Evolutionary conservation across 257 asterid species (phyloP).

Genomic region (Mentha longifolia): DNA sequence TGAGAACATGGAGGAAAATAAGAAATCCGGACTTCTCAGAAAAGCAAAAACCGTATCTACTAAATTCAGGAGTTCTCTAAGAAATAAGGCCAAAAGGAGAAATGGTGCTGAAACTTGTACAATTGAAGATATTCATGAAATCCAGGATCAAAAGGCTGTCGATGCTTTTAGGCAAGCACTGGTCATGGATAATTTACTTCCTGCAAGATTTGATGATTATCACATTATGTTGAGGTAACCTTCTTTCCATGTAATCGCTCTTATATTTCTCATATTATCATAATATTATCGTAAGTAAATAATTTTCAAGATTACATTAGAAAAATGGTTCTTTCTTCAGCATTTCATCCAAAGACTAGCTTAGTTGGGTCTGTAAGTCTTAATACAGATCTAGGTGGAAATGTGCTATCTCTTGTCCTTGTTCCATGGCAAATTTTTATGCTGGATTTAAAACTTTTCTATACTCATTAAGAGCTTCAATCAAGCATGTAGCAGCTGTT

Average conservation of each 20-base stretch:
- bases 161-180: conserved; percentile 63
- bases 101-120: conserved; percentile 41
- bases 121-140: conserved; percentile 44
- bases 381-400: conserved; percentile 2
- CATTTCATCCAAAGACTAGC: background rate
- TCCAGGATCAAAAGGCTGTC: conserved; percentile 53
- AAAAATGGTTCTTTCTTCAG: conserved; percentile 9
- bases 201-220: conserved; percentile 63
- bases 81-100: conserved; percentile 41
- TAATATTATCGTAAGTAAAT: background rate
- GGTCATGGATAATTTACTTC: conserved; percentile 58
- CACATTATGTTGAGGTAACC: conserved; percentile 65
- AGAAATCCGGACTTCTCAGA: conserved; percentile 44
- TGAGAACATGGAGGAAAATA: conserved; percentile 44
- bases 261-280: conserved; percentile 7
- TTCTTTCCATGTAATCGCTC: background rate
- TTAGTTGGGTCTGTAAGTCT: conserved; percentile 14
- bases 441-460: conserved; percentile 10
- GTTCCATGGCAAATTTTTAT: background rate
- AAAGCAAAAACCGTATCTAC: conserved; percentile 44
- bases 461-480: conserved; percentile 8
- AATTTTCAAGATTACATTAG: conserved; percentile 15
- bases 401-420: background rate
- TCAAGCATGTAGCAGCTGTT: conserved; percentile 16
- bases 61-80: conserved; percentile 43